Percentiles rank a stretch among this genome's conserved stretches.
Evolutionary conservation across 164 flowering plant genomes (phyloP).

Genomic region (Euptelea pleiosperma): DNA sequence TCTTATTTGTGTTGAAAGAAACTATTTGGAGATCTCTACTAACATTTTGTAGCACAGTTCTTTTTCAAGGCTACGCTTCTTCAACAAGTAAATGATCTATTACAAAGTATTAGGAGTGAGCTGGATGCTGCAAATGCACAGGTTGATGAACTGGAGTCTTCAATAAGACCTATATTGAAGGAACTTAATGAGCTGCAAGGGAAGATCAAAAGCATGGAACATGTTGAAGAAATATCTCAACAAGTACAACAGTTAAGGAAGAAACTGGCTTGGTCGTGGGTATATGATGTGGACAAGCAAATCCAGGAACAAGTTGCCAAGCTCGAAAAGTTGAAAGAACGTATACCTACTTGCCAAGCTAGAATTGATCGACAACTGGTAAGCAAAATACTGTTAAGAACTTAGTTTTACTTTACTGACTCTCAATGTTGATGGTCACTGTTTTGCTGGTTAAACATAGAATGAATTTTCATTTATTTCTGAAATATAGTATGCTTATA

Average conservation of each 20-base stretch:
- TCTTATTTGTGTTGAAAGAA: background rate
- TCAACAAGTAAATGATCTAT: constrained; percentile 75
- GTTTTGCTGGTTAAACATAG: background rate
- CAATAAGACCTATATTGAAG: constrained; percentile 58
- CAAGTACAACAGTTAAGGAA: constrained; percentile 55
- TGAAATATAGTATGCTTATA: background rate
- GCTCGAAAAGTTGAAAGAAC: constrained; percentile 64
- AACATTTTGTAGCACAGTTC: constrained; percentile 48
- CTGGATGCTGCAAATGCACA: constrained; percentile 47
- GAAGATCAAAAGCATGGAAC: constrained; percentile 83
- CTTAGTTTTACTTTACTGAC: background rate
- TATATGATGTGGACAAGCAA: constrained; percentile 63
- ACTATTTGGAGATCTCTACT: constrained; percentile 4
- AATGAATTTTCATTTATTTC: background rate
- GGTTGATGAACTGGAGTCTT: constrained; percentile 56
- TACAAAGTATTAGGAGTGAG: constrained; percentile 38
- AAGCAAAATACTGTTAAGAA: constrained; percentile 18
- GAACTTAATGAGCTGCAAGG: constrained; percentile 68
- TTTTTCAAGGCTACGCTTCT: constrained; percentile 97
- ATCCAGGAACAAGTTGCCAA: constrained; percentile 41
- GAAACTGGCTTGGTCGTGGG: constrained; percentile 93
- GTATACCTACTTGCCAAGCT: constrained; percentile 72
- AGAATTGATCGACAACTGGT: constrained; percentile 63
- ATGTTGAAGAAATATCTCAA: constrained; percentile 76
- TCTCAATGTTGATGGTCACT: background rate